Evolutionary conservation across 2,329 filamentous ascomycete species (phyloP).

Genomic region (Xylaria sp.): DNA sequence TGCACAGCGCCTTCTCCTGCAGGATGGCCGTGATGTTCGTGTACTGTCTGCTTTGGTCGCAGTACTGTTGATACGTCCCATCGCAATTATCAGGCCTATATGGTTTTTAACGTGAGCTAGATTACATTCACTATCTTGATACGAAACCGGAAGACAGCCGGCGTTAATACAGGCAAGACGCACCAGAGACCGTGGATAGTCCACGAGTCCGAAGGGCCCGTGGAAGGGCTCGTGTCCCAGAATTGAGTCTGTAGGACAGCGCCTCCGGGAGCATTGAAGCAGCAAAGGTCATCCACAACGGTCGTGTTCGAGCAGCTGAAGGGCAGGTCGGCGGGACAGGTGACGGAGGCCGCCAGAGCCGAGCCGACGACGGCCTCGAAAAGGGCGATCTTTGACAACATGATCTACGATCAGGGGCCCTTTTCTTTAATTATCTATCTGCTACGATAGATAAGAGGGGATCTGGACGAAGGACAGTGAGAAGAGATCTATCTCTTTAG

Average conservation of each 20-base stretch:
- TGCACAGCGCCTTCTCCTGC: slow-evolving; percentile 55
- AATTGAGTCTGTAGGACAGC: slow-evolving; percentile 80
- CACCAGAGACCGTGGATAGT: slow-evolving; percentile 76
- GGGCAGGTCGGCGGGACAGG: slow-evolving; percentile 29
- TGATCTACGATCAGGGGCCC: slow-evolving; percentile 9
- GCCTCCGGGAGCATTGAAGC: slow-evolving; percentile 78
- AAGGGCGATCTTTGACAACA: slow-evolving; percentile 26
- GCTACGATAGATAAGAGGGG: neutral
- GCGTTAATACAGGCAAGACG: slow-evolving; percentile 7
- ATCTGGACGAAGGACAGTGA: neutral
- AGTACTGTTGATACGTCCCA: slow-evolving; percentile 74
- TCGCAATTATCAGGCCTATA: slow-evolving; percentile 71
- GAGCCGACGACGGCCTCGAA: slow-evolving; percentile 29
- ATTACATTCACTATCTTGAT: neutral
- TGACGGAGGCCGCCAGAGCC: slow-evolving; percentile 21
- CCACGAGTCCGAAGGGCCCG: slow-evolving; percentile 76
- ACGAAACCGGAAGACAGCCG: neutral
- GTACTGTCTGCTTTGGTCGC: slow-evolving; percentile 70
- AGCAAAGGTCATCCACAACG: slow-evolving; percentile 69
- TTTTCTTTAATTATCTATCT: slow-evolving; percentile 11
- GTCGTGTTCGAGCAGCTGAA: slow-evolving; percentile 44
- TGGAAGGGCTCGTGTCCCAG: slow-evolving; percentile 75
- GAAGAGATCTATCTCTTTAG: neutral
- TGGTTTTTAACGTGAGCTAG: neutral
- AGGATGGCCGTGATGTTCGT: slow-evolving; percentile 74